Evolutionary conservation across 2,329 filamentous ascomycete genomes (phyloP).

Genomic region (Dichotomopilus funicola): DNA sequence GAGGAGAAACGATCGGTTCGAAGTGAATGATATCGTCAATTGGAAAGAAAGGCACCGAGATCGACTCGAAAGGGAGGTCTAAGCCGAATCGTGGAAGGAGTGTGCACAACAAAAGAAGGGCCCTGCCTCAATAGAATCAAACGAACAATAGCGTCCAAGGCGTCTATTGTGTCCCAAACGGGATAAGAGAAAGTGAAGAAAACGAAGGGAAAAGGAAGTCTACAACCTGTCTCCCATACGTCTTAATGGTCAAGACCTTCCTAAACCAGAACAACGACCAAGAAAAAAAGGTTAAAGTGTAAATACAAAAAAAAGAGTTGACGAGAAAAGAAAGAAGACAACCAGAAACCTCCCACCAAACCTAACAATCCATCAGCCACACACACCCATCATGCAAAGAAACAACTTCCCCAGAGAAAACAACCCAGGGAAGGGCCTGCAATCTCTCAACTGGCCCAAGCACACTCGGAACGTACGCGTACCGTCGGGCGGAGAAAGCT

Average conservation of each 20-base stretch:
- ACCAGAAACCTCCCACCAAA: neutral
- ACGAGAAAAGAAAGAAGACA: neutral
- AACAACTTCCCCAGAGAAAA: neutral
- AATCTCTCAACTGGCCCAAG: constrained; percentile 2
- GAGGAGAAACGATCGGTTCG: too few relatives aligned
- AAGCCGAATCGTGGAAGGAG: neutral
- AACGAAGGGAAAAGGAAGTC: constrained; percentile 4
- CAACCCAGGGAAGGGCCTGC: constrained; percentile 1
- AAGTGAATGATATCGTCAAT: too few relatives aligned
- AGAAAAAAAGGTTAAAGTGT: neutral
- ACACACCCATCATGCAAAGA: neutral
- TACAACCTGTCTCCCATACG: constrained; percentile 6
- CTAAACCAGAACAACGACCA: neutral
- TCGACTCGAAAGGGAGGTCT: neutral
- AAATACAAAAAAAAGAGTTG: neutral
- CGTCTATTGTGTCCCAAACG: constrained; percentile 2
- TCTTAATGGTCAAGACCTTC: neutral
- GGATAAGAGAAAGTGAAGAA: constrained; percentile 2
- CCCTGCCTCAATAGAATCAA: constrained; percentile 13
- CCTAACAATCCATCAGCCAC: too few relatives aligned
- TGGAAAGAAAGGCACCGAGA: too few relatives aligned
- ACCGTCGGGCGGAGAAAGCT: neutral
- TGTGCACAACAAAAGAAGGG: constrained; percentile 1
- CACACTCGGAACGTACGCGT: neutral
- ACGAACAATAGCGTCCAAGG: neutral